Evolutionary conservation across 345 rosid genomes (phyloP), one percentile per base, ranked within the genome.

Genomic region (Eutrema yunnanense): DNA sequence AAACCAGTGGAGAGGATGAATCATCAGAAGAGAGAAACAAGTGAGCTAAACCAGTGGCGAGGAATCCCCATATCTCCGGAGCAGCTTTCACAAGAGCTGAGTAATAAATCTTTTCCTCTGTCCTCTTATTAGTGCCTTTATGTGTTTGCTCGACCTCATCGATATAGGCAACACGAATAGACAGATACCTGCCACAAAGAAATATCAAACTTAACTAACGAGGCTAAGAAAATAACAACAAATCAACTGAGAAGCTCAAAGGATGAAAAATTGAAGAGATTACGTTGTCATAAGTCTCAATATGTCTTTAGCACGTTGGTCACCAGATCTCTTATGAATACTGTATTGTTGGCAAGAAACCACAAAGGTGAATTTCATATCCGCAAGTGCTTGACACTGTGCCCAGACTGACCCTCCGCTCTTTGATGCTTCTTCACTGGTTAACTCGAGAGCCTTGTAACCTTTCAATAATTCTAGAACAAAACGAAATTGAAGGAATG

Each of bases 311-410:
- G 91, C 92, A 54, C 92, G 90, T 60, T 77, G 67, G 82, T 87
- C 84, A 61, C 86, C 86, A 57, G 86, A 88, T 50, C 89, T 73
- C 81, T 90, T 90, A 6, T 88, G 85, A 67, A 83, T 82, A 68
- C 97, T 87, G 77, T 90, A 90, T 33, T 82, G 82, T 74, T 90
- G 97, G 73, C 92, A 88, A 9, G 95, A 88, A 62, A 90, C 88
- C 67, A 90, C 92, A 81, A 84, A 90, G 6, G 90, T 81, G 82
- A 90, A 90, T 80, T 90, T 90, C 92, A 90, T 82, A 79, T 87
- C 94, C 16, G 95, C 84, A 46, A 88, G 84, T 32, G 89, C 92
- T 76, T 90, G 95, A 83, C 95, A 88, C 51, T 86, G 89, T 49
- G 88, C 85, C 83, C 83, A 80, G 26, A 86, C 74, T 27, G 91